Percentiles rank a stretch among this genome's conserved stretches.
Conservation (phyloP, 306 rosid species). For the Lathyrus aphaca region DNA sequence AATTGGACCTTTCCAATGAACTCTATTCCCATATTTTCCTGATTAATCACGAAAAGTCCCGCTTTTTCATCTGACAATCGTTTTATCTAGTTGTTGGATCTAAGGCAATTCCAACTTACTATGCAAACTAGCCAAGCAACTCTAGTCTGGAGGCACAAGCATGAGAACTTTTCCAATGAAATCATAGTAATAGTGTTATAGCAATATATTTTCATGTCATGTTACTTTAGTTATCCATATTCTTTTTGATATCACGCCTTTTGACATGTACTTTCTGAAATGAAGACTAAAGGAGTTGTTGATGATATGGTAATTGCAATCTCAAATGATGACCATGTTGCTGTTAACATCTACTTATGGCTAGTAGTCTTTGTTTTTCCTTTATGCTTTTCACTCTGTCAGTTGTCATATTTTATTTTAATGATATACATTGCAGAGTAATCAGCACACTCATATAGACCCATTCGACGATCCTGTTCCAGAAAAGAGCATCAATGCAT, state of each 20-base stretch:
- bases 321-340: slow-evolving; percentile 50
- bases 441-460: slow-evolving; percentile 55
- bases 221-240: neutral
- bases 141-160: neutral
- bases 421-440: slow-evolving; percentile 51
- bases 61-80: neutral
- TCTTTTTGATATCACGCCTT: neutral
- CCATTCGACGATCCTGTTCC: slow-evolving; percentile 51
- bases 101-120: neutral
- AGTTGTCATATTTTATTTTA: slow-evolving; percentile 31
- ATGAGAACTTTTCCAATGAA: neutral
- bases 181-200: too few species aligned
- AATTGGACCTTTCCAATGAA: neutral
- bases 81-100: neutral
- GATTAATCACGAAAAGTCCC: neutral
- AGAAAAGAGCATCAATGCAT: slow-evolving; percentile 53
- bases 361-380: slow-evolving; percentile 31
- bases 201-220: neutral
- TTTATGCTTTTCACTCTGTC: slow-evolving; percentile 9
- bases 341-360: slow-evolving; percentile 41
- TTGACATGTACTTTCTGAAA: slow-evolving; percentile 24
- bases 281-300: slow-evolving; percentile 64
- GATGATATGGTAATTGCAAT: slow-evolving; percentile 53
- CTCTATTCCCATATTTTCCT: neutral
- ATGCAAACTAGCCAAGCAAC: neutral